Percentiles rank a stretch among this genome's conserved stretches.
Conservation (phyloP, 805 yeast genomes). For the Monosporozyma siamensis region DNA sequence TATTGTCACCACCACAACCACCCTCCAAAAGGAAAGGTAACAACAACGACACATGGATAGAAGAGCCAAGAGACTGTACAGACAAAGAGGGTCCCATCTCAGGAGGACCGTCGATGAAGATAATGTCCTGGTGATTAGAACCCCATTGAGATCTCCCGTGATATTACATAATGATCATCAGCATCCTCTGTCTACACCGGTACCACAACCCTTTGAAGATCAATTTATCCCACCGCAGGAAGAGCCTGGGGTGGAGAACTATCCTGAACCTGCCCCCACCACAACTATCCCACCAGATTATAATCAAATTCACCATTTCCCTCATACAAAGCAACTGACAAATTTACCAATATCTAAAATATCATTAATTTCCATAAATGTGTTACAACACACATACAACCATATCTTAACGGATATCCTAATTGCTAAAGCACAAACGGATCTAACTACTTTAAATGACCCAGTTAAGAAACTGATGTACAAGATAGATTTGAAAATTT, state of each 20-base stretch:
- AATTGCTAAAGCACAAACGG: conserved; percentile 19
- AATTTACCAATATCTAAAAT: conserved; percentile 18
- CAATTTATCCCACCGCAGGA: neutral
- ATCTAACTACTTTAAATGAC: conserved; percentile 11
- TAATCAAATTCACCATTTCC: no score
- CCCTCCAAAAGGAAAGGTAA: no score
- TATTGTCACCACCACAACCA: no score
- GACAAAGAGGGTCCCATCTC: conserved; percentile 27
- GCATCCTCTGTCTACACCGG: neutral
- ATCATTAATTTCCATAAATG: conserved; percentile 22
- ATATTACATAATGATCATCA: no score
- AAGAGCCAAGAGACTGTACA: conserved; percentile 20
- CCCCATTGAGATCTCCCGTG: conserved; percentile 8
- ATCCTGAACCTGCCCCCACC: no score
- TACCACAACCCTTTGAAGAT: no score
- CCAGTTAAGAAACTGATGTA: conserved; percentile 15
- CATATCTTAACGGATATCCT: conserved; percentile 17
- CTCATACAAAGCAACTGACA: conserved; percentile 9
- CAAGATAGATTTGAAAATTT: conserved; percentile 23
- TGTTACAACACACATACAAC: conserved; percentile 14
- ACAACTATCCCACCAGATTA: no score
- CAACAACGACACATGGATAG: conserved; percentile 11
- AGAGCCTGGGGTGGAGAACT: no score
- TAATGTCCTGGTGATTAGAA: conserved; percentile 12
- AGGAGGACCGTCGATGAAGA: conserved; percentile 20